Conservation (phyloP, 2,329 filamentous ascomycete species). For the Nemania serpens region DNA sequence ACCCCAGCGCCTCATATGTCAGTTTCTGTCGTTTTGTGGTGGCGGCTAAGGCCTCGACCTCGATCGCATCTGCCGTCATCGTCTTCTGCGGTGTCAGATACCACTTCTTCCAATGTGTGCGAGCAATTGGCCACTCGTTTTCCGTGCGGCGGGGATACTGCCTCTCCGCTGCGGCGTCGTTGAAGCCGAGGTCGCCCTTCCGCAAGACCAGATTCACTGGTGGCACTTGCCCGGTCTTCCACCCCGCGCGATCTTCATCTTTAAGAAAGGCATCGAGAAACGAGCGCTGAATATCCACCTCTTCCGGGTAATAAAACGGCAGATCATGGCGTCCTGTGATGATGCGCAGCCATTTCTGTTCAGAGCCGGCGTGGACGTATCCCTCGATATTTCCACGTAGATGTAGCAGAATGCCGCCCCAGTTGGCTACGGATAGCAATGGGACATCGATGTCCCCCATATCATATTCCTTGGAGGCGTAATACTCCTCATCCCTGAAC, state of each 20-base stretch:
- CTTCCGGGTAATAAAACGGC: constrained; percentile 72
- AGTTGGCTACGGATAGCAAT: constrained; percentile 69
- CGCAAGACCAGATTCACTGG: constrained; percentile 65
- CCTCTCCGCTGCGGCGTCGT: constrained; percentile 65
- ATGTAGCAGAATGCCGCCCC: constrained; percentile 72
- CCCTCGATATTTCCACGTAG: constrained; percentile 72
- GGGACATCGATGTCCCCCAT: constrained; percentile 70
- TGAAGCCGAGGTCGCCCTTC: constrained; percentile 70
- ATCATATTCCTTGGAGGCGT: constrained; percentile 67
- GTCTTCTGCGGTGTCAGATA: constrained; percentile 55
- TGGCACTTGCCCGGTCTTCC: constrained; percentile 63
- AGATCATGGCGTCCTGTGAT: constrained; percentile 73
- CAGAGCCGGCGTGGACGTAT: constrained; percentile 65
- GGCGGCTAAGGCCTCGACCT: neutral
- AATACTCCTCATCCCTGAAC: constrained; percentile 68
- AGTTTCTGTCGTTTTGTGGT: constrained; percentile 41
- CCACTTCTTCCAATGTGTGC: constrained; percentile 67
- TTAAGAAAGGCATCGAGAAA: constrained; percentile 76
- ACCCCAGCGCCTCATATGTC: constrained; percentile 64
- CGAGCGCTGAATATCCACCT: constrained; percentile 68
- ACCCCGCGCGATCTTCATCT: constrained; percentile 65
- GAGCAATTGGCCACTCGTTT: constrained; percentile 67
- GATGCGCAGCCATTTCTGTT: constrained; percentile 70
- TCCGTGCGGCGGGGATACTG: constrained; percentile 60
- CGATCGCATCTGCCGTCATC: neutral